Evolutionary conservation across 2,329 filamentous ascomycete species (phyloP).

Genomic region (Proliferodiscus dingleyae): DNA sequence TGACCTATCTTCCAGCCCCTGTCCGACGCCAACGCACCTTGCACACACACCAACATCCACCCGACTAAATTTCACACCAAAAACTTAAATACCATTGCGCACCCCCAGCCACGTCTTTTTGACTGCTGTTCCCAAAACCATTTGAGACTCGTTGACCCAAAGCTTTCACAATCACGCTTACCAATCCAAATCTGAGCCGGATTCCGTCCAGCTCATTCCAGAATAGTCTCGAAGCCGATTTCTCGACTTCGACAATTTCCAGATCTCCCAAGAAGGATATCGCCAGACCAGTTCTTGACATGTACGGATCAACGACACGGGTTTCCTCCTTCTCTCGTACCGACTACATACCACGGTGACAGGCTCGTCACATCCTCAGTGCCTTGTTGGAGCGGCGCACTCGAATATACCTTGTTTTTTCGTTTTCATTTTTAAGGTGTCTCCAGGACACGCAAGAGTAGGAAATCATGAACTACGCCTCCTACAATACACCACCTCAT

Average conservation of each 20-base stretch:
- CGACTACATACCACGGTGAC: constrained; percentile 36
- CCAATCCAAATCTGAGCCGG: constrained; percentile 20
- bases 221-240: constrained; percentile 23
- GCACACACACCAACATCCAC: constrained; percentile 5
- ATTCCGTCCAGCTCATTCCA: constrained; percentile 25
- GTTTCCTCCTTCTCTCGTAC: constrained; percentile 33
- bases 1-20: constrained; percentile 12
- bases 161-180: constrained; percentile 17
- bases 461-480: constrained; percentile 29
- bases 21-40: constrained; percentile 17
- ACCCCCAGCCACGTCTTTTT: constrained; percentile 18
- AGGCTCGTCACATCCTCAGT: constrained; percentile 30
- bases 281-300: constrained; percentile 30
- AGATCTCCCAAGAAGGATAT: constrained; percentile 25
- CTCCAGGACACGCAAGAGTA: constrained; percentile 27
- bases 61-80: constrained; percentile 13
- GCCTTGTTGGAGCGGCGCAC: constrained; percentile 22
- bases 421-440: constrained; percentile 24
- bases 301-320: constrained; percentile 34
- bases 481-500: constrained; percentile 28
- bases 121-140: constrained; percentile 16
- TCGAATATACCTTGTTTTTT: constrained; percentile 18
- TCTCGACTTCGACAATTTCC: constrained; percentile 23
- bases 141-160: constrained; percentile 15
- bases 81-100: constrained; percentile 12